Evolutionary conservation across 2,329 filamentous ascomycete species (phyloP).

Genomic region (Fusarium musae): DNA sequence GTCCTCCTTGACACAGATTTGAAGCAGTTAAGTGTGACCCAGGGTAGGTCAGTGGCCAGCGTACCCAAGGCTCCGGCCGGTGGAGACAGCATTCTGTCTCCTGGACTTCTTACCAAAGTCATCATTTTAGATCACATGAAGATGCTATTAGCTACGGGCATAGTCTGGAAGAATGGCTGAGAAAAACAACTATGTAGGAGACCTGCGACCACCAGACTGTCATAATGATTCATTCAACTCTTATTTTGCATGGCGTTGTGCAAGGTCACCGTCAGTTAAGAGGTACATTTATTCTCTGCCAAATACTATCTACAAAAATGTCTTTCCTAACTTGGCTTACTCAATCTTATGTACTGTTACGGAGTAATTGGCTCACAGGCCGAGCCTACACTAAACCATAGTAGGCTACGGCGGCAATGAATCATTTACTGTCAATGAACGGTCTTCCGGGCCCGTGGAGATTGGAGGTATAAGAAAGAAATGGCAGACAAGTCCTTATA

Average conservation of each 20-base stretch:
- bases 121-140: background rate
- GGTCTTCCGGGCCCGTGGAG: background rate
- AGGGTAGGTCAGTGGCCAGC: background rate
- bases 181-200: background rate
- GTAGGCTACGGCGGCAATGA: conserved; percentile 1
- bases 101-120: too few relatives aligned
- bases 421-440: background rate
- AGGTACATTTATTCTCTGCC: background rate
- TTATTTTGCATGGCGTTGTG: background rate
- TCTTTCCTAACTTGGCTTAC: background rate
- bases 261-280: background rate
- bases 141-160: background rate
- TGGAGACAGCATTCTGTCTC: background rate
- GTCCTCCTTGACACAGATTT: background rate
- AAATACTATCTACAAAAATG: background rate
- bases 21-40: background rate
- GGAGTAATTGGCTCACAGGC: background rate
- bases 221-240: background rate
- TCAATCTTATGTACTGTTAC: background rate
- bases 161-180: background rate
- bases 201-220: fast-evolving
- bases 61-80: too few relatives aligned
- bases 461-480: background rate
- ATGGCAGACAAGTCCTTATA: background rate
- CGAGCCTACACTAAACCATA: background rate